A percentile compares a stretch with the other conserved stretches of the same genome.
Evolutionary conservation across 495 filamentous ascomycete genomes (phyloP).

Genomic region (Xylaria scruposa): DNA sequence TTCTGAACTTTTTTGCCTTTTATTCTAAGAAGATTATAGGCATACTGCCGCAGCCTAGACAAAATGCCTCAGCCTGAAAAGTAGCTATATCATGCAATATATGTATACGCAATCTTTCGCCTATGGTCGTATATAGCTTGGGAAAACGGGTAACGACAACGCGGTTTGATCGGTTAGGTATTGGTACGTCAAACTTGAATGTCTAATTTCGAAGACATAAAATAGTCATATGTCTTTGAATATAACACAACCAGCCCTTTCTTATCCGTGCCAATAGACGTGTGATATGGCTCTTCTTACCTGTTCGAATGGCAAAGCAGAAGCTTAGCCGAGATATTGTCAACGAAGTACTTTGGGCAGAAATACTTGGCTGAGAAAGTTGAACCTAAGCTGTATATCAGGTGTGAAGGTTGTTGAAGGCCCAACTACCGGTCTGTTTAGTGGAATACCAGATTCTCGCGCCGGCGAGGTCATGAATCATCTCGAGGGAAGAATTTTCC

Average conservation of each 20-base stretch:
- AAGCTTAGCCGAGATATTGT: not conserved
- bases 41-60: not conserved
- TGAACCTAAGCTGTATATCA: not conserved
- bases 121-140: not conserved
- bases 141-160: not conserved
- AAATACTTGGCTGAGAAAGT: not conserved
- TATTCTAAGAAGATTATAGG: not conserved
- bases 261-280: not conserved
- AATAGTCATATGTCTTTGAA: not conserved
- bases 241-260: not conserved
- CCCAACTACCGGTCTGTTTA: not conserved
- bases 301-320: not conserved
- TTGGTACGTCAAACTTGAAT: not conserved
- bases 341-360: not conserved
- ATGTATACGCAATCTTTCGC: constrained; percentile 2
- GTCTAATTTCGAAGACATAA: not conserved
- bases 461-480: constrained; percentile 38
- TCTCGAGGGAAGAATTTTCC: constrained; percentile 60
- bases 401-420: not conserved
- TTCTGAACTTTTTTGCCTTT: not conserved
- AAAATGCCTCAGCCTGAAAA: constrained; percentile 4
- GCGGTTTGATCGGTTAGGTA: not conserved
- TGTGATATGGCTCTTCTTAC: not conserved
- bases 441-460: not conserved
- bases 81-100: not conserved